Evolutionary conservation across 345 rosid species (phyloP).

Genomic region (Gossypium arboreum): DNA sequence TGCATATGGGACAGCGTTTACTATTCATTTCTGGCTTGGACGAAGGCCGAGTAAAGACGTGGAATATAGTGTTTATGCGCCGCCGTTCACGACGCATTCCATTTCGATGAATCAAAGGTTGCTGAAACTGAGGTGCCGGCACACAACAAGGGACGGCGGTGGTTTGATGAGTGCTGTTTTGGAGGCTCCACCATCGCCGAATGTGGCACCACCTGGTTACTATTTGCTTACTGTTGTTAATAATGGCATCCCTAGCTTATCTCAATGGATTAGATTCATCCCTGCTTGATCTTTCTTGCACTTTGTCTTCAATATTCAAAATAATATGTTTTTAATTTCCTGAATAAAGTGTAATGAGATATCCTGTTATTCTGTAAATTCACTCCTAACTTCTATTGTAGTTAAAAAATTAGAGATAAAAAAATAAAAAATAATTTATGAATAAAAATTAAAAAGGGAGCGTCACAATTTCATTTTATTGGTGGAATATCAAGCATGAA

Average conservation of each 20-base stretch:
- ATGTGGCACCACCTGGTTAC: constrained; percentile 53
- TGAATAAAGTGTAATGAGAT: not conserved
- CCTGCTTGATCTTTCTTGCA: constrained; percentile 4
- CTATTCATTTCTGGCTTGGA: constrained; percentile 26
- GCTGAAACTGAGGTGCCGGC: constrained; percentile 32
- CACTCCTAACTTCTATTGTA: too few relatives aligned
- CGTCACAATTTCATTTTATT: too few relatives aligned
- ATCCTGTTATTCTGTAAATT: not conserved
- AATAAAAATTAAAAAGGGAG: too few relatives aligned
- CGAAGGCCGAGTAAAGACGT: constrained; percentile 19
- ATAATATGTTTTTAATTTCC: not conserved
- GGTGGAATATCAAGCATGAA: too few relatives aligned
- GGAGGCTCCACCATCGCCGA: constrained; percentile 41
- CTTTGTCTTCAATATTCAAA: not conserved
- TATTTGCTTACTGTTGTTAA: constrained; percentile 50
- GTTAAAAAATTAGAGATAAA: too few relatives aligned
- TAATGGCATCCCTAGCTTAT: constrained; percentile 45
- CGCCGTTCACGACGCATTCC: constrained; percentile 51
- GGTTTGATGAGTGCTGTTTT: constrained; percentile 25
- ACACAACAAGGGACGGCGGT: constrained; percentile 3
- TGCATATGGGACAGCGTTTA: constrained; percentile 21
- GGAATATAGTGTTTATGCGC: constrained; percentile 26
- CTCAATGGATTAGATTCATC: constrained; percentile 39
- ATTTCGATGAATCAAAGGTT: constrained; percentile 51
- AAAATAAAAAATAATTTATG: too few relatives aligned